Percentiles rank a stretch among this genome's conserved stretches.
phyloP scores from a whole-genome alignment of 768 basidiomycete genomes.

The Lactarius pseudohatsudake region DNA sequence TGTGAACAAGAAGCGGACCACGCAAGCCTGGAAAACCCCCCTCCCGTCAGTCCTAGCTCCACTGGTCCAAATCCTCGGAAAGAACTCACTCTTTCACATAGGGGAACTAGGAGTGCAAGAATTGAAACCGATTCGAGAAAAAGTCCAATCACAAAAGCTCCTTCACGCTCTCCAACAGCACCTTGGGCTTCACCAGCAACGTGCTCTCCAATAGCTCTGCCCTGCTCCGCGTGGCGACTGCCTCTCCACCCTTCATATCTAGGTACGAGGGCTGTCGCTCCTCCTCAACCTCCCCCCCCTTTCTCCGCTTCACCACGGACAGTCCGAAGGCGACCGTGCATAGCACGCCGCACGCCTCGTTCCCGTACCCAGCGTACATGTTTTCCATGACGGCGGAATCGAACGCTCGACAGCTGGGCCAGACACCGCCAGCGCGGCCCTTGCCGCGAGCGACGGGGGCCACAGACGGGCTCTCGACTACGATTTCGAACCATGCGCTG shows the following conservation, averaged over 20 bases:
- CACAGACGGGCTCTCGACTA: slow-evolving; percentile 17
- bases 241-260: slow-evolving; percentile 20
- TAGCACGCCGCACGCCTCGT: slow-evolving; percentile 24
- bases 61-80: background rate
- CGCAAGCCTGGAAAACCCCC: slow-evolving; percentile 14
- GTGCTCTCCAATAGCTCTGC: slow-evolving; percentile 25
- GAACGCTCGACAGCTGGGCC: slow-evolving; percentile 19
- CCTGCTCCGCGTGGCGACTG: slow-evolving; percentile 15
- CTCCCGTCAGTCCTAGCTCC: slow-evolving; percentile 3
- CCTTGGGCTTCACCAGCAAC: slow-evolving; percentile 30
- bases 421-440: slow-evolving; percentile 5
- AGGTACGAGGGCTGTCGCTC: slow-evolving; percentile 16
- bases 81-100: slow-evolving; percentile 24
- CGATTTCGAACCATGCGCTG: slow-evolving; percentile 37
- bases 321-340: slow-evolving; percentile 28
- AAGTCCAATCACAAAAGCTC: slow-evolving; percentile 27
- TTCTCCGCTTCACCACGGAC: slow-evolving; percentile 25
- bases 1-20: slow-evolving; percentile 20
- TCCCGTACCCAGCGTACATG: slow-evolving; percentile 28
- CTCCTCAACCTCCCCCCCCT: slow-evolving; percentile 14
- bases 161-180: slow-evolving; percentile 30
- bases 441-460: slow-evolving; percentile 3
- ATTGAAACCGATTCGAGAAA: slow-evolving; percentile 20
- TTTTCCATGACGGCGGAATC: slow-evolving; percentile 27
- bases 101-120: slow-evolving; percentile 17